Evolutionary conservation across 345 rosid species (phyloP), one percentile per base, ranked within the genome.

Genomic region (Atalantia buxifolia): DNA sequence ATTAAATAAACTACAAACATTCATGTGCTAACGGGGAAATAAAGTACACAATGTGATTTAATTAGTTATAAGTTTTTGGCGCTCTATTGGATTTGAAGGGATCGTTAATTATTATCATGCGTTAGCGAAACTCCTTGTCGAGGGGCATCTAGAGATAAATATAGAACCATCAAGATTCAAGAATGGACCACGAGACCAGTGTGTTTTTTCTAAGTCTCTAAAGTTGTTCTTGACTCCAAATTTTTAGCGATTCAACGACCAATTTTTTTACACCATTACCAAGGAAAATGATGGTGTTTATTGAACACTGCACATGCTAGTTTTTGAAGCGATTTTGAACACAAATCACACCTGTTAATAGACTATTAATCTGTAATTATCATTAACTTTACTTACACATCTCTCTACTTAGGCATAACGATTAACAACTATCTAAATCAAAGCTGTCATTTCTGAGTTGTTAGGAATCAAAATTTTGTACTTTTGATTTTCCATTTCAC

Each of bases 91-190:
- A 38, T 25, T 76, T 61, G 6, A 35, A 33, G 42, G 5, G 50
- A 16, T 21, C 22, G 45, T 35, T 30, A 71, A 79, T 76, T 31
- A 79, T 33, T 31, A 57, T 31, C 57, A 36, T 27, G 76, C 22
- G 73, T 53, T 64, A 24, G 65, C 40, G 48, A 77, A 55, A 72
- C 61, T 40, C 91, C 77, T 88, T 77, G 91, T 79, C 91, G 91
- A 88, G 89, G 90, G 80, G 91, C 77, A 88, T 88, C 91, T 82
- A 64, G 72, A 28, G 56, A 84, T 74, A 30, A 65, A 60, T 56
- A 60, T 55, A 71, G 45, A 71, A 45, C 76, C 63, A 72, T 35
- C 22, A 36, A 62, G 40, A 72, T 28, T 25, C 19, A 68, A 68
- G 19, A 68, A 42, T 38, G 33, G 85, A 77, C 82, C 77, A 69